Base-by-base conservation (phyloP, 2,329 filamentous ascomycete species). In the Aspergillus pseudonomiae region DNA sequence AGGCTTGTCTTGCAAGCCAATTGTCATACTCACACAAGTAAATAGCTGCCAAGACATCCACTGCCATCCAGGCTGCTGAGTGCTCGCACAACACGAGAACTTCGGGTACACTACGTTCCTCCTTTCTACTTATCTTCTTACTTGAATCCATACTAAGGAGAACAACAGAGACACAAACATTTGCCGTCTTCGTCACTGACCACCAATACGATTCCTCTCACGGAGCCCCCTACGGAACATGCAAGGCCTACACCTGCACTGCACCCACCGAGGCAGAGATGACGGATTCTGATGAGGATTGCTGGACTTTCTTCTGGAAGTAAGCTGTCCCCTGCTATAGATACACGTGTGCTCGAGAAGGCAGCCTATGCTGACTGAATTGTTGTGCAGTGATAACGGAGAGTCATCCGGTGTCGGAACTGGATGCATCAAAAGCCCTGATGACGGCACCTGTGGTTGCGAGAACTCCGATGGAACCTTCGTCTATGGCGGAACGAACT, bases 161-260 rank as follows among this genome's bases (percentile, higher is more conserved):
- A 21, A 1, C 2, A 1, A 43, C 2, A 66, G 62, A 45, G 19
- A 73, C 71, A 4, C 75, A 79, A 65, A 78, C 77, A 43, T 79
- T 78, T 59, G 77, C 77, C 24, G 73, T 78, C 60, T 79, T 79
- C 68, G 65, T 67, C 26, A 78, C 75, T 7, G 80, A 84, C 70
- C 81, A 83, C 70, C 69, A 81, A 61, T 82, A 82, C 68, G 79
- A 83, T 65, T 65, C 63, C 26, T 68, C 68, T 63, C 60, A 82
- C 63, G 83, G 82, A 28, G 78, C 76, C 3, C 82, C 82, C 2
- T 84, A 84, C 68, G 82, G 82, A 1, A 84, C 80, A 5, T 84
- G 80, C 70, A 71, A 65, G 30, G 79, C 79, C 1, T 82, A 81
- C 67, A 80, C 77, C 1, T 81, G 78, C 68, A 67, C 72, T 10